Base-by-base conservation (phyloP, 257 asterid genomes). In the Plantago major region DNA sequence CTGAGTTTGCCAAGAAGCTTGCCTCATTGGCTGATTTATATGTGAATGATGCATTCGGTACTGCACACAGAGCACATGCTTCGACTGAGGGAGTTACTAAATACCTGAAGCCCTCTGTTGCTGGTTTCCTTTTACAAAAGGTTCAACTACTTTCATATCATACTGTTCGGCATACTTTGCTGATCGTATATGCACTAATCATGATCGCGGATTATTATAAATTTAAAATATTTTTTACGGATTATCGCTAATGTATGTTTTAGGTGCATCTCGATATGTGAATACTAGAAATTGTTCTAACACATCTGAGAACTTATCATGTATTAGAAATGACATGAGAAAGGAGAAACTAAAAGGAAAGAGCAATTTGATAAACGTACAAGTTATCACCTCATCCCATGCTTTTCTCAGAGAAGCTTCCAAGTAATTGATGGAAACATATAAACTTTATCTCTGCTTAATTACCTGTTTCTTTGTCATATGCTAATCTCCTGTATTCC, bases 21-120 rank as follows among this genome's bases (percentile, higher is more conserved):
- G 93, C 96, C 46, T 73, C 95, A 17, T 69, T 89, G 77, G 96
- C 95, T 9, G 96, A 89, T 75, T 77, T 89, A 55, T 89, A 7
- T 4, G 96, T 89, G 70, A 86, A 89, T 66, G 96, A 88, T 79
- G 96, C 96, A 11, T 88, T 88, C 28, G 96, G 96, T 66, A 89
- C 96, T 57, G 95, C 96, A 52, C 96, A 89, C 64, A 89, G 96
- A 71, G 93, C 96, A 12, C 96, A 89, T 49, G 96, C 96, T 70
- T 89, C 96, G 30, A 89, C 96, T 0, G 95, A 85, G 79, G 96
- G 93, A 74, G 95, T 89, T 42, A 84, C 96, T 4, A 89, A 83
- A 65, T 89, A 76, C 86, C 73, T 84, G 79, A 89, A 77, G 78
- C 96, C 96, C 46, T 82, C 96, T n/a, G 93, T 86, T 68, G 88